These are phyloP conservation scores for Acanthamoeba sp. DNA, from an alignment of 208 protist species.

Conservation along the genomic window DNA sequence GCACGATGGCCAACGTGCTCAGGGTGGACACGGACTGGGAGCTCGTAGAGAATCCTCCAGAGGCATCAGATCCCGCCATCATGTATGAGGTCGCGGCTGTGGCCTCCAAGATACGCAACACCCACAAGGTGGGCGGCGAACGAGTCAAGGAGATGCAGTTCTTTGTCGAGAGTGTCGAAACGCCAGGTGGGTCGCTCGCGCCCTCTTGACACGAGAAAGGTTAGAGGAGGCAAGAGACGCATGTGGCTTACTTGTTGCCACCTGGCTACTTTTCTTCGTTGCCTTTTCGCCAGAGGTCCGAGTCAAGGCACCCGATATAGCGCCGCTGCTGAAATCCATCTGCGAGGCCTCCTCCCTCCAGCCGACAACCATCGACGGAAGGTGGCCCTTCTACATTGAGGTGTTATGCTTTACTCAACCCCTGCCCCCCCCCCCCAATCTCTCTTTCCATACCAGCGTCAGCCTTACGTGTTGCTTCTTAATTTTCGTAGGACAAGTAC, in stretches of 20 bases:
- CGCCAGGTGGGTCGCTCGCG: neutral
- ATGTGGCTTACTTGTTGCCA: neutral
- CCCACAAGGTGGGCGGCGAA: constrained; percentile 38
- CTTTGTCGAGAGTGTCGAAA: constrained; percentile 55
- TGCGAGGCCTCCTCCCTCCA: neutral
- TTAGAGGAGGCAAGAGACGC: too few species aligned
- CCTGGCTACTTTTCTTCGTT: neutral
- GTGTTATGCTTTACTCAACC: neutral
- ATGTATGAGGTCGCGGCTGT: constrained; percentile 38
- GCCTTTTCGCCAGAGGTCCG: neutral
- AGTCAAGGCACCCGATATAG: constrained; percentile 7
- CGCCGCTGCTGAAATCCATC: constrained; percentile 8
- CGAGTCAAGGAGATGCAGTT: constrained; percentile 54
- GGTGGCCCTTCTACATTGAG: constrained; percentile 49
- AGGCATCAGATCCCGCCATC: neutral
- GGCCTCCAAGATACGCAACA: constrained; percentile 2
- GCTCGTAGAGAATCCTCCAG: neutral
- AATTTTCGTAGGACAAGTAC: constrained; percentile 10
- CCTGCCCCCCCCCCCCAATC: neutral
- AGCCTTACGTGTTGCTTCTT: too few species aligned
- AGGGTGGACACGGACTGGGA: constrained; percentile 48
- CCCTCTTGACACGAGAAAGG: too few species aligned
- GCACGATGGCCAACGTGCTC: constrained; percentile 10
- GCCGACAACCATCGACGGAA: neutral
- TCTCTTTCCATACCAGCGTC: neutral